phyloP scores from a whole-genome alignment of 2,329 filamentous ascomycete species.

The Metarhizium album region DNA sequence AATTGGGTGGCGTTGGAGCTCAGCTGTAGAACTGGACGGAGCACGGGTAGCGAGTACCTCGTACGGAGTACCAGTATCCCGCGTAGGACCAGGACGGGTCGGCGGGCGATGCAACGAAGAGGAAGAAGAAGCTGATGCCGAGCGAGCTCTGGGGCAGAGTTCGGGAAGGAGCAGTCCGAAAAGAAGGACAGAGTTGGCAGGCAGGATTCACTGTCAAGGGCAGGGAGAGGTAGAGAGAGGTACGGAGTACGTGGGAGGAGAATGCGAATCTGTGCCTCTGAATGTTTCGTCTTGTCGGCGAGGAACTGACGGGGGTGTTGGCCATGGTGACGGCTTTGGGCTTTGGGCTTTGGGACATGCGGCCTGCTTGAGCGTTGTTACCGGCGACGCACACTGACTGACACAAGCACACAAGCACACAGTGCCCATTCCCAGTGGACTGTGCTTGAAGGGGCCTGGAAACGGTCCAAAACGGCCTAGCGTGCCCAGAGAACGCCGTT shows the following conservation, averaged over 20 bases:
- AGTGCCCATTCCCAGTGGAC: too few species aligned
- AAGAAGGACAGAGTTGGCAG: neutral
- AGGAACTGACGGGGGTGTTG: neutral
- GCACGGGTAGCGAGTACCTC: too few species aligned
- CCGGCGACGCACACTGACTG: too few species aligned
- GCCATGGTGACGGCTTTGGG: neutral
- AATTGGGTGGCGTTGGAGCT: conserved; percentile 1
- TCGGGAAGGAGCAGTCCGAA: neutral
- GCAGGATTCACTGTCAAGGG: neutral
- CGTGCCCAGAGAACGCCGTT: too few species aligned
- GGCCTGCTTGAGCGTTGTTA: too few species aligned
- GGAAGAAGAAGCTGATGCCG: neutral
- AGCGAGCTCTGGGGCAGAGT: neutral
- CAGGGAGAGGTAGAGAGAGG: neutral
- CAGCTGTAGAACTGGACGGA: neutral
- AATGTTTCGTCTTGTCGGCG: neutral
- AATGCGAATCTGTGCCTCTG: neutral
- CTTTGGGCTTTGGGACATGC: too few species aligned
- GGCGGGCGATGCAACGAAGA: too few species aligned
- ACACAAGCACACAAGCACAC: too few species aligned
- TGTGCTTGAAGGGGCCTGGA: too few species aligned
- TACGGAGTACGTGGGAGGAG: neutral
- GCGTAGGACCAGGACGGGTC: neutral
- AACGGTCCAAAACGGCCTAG: too few species aligned
- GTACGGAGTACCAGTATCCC: too few species aligned